Percentiles rank a stretch among this genome's conserved stretches.
Evolutionary conservation across 768 basidiomycete genomes (phyloP).

Genomic region (Psilocybe tampanensis): DNA sequence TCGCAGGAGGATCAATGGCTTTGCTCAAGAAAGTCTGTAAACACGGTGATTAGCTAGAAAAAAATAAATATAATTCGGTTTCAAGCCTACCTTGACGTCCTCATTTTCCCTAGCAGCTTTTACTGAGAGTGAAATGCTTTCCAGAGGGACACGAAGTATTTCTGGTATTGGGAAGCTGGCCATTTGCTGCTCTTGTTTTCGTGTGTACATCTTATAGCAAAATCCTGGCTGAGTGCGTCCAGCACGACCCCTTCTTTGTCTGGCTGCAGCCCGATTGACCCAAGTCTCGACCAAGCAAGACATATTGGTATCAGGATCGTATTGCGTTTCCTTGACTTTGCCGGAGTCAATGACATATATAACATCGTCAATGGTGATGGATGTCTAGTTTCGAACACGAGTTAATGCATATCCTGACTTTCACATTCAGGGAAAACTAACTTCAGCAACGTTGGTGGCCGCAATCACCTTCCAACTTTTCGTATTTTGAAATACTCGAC

Average conservation of each 20-base stretch:
- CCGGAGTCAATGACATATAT: conserved; percentile 85
- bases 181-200: conserved; percentile 71
- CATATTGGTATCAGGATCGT: conserved; percentile 70
- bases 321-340: conserved; percentile 82
- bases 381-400: conserved; percentile 55
- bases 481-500: conserved; percentile 66
- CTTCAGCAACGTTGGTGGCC: conserved; percentile 92
- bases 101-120: conserved; percentile 79
- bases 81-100: conserved; percentile 68
- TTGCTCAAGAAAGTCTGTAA: conserved; percentile 61
- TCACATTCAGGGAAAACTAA: conserved; percentile 25
- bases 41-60: neutral
- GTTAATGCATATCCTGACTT: neutral
- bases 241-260: conserved; percentile 87
- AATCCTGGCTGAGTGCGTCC: conserved; percentile 82
- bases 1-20: conserved; percentile 84
- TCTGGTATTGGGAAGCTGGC: conserved; percentile 79
- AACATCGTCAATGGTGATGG: conserved; percentile 90
- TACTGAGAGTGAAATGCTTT: conserved; percentile 78
- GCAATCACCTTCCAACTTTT: conserved; percentile 82
- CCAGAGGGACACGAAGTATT: conserved; percentile 84
- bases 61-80: neutral
- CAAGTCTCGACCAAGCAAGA: conserved; percentile 80
- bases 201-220: conserved; percentile 90
- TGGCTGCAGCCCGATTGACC: conserved; percentile 76